A percentile compares a stretch with the other conserved stretches of the same genome.
phyloP scores from a whole-genome alignment of 2,329 filamentous ascomycete species.

The Cladosporium sp. region DNA sequence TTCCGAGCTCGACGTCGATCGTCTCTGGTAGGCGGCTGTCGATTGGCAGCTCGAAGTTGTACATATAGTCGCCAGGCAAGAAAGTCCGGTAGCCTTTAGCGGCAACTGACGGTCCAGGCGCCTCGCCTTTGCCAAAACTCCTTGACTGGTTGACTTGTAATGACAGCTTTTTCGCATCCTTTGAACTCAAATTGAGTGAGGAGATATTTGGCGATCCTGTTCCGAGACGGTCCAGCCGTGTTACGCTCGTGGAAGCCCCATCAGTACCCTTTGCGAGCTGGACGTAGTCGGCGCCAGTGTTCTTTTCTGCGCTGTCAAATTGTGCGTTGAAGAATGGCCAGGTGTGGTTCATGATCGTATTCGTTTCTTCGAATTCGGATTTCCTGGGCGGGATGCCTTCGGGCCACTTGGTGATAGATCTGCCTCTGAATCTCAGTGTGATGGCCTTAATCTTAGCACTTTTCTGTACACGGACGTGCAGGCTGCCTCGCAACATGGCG shows the following conservation, averaged over 20 bases:
- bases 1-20: slow-evolving; percentile 80
- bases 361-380: slow-evolving; percentile 80
- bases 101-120: slow-evolving; percentile 55
- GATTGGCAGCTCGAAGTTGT: slow-evolving; percentile 78
- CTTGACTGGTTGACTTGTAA: slow-evolving; percentile 76
- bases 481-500: slow-evolving; percentile 77
- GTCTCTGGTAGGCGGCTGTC: slow-evolving; percentile 79
- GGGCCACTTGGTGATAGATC: slow-evolving; percentile 89
- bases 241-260: slow-evolving; percentile 32
- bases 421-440: slow-evolving; percentile 79
- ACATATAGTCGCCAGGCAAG: slow-evolving; percentile 67
- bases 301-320: slow-evolving; percentile 55
- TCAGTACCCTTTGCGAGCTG: slow-evolving; percentile 48
- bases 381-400: slow-evolving; percentile 89
- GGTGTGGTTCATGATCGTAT: slow-evolving; percentile 81
- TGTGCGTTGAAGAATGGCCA: slow-evolving; percentile 89
- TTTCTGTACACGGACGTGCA: slow-evolving; percentile 80
- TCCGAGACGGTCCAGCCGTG: slow-evolving; percentile 25
- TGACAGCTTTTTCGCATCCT: slow-evolving; percentile 65
- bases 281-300: slow-evolving; percentile 61
- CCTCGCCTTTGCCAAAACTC: slow-evolving; percentile 79
- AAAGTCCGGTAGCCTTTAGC: slow-evolving; percentile 86
- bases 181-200: slow-evolving; percentile 39
- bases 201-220: slow-evolving; percentile 36
- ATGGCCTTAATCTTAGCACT: slow-evolving; percentile 90